A percentile compares a stretch with the other conserved stretches of the same genome.
Conservation (phyloP, 2,329 filamentous ascomycete genomes). For the Fusarium brevicatenulatum region DNA sequence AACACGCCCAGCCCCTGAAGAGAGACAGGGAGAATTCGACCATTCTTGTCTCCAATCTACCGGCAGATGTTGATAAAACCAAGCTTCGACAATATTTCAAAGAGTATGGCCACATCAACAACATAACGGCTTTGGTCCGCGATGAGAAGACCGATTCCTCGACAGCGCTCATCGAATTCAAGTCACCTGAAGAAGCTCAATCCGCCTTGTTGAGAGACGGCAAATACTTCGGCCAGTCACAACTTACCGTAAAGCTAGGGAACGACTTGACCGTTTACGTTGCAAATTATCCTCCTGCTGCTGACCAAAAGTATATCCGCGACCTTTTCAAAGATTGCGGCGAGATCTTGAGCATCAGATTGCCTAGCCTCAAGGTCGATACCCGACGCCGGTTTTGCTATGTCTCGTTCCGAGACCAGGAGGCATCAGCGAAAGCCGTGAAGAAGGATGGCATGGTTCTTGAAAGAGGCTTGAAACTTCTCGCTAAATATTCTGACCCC, state of each 20-base stretch:
- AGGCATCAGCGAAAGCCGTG: conserved; percentile 76
- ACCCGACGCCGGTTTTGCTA: conserved; percentile 94
- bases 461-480: conserved; percentile 73
- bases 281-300: conserved; percentile 85
- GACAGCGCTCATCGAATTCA: conserved; percentile 86
- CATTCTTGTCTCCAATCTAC: conserved; percentile 82
- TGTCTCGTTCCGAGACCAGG: conserved; percentile 80
- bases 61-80: conserved; percentile 73
- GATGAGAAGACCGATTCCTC: conserved; percentile 69
- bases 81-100: conserved; percentile 90
- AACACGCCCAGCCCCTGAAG: conserved; percentile 59
- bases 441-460: conserved; percentile 76
- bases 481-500: conserved; percentile 88
- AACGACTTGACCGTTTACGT: conserved; percentile 86
- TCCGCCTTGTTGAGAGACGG: conserved; percentile 84
- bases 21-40: conserved; percentile 92
- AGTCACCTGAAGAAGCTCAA: conserved; percentile 79
- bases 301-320: conserved; percentile 76
- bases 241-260: conserved; percentile 79
- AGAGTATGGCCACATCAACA: conserved; percentile 86
- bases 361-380: conserved; percentile 91
- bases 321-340: conserved; percentile 79
- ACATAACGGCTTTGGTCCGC: conserved; percentile 71
- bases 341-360: conserved; percentile 84
- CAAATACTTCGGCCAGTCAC: conserved; percentile 78